Evolutionary conservation across 495 filamentous ascomycete species (phyloP), one percentile per base, ranked within the genome.

Genomic region (Amniculicola lignicola): DNA sequence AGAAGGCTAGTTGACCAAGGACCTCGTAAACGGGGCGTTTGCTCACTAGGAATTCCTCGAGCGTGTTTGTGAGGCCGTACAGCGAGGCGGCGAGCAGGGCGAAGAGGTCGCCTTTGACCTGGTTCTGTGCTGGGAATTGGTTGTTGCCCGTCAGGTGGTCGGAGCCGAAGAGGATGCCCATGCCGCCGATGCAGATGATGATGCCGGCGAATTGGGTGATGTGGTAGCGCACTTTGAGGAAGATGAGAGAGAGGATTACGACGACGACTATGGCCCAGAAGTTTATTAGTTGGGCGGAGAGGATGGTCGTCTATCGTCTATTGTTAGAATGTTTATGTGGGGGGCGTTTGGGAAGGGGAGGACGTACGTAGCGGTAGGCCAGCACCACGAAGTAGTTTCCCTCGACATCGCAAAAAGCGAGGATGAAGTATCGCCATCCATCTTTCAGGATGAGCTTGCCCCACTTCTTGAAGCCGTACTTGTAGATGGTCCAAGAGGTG

Each of bases 261-360:
- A 98, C 93, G 51, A 93, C 83, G 16, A 92, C 88, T 56, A 98
- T 98, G 61, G 91, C 86, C 92, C 93, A 98, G 79, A 98, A 97
- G 77, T 95, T 95, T 72, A 98, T 90, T 27, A 98, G 78, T 73
- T 96, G 91, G 7, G 88, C 90, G 46, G 88, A 93, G 29, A 93
- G 81, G 68, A 91, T 86, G 65, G 84, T 93, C 42, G 90, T 94
- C 41, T 53, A 24, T 14, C 15, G 12, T 7, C 14, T 11, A 16
- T 14, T 24, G 35, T 50, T 29, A 49, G 29, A 42, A 33, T 22
- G 6, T 10, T 25, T 23, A 24, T 15, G 14, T n/a, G 7, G 15
- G 4, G 2, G 16, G 18, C 27, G 10, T 47, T 18, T 12, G 27
- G 21, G 28, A 16, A 18, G 16, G 7, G 44, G 39, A 3, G 27